phyloP scores from a whole-genome alignment of 345 rosid species.

The Lepidium sativum region DNA sequence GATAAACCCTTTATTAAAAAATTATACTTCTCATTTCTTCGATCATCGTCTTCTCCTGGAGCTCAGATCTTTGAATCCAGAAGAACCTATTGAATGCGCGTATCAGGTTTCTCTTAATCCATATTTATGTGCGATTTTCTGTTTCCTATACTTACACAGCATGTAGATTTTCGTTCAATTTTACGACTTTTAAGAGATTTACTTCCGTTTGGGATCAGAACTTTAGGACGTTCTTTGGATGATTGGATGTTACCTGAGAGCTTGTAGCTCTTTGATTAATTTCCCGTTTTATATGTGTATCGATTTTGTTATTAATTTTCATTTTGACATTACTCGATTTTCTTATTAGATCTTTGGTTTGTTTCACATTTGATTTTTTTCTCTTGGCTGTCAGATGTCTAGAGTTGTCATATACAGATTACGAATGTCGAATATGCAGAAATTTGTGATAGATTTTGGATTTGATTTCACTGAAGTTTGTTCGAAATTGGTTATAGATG shows the following conservation, averaged over 20 bases:
- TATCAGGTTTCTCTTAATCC: slow-evolving; percentile 16
- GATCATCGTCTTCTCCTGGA: slow-evolving; percentile 22
- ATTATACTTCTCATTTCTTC: neutral
- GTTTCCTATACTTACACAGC: neutral
- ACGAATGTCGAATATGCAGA: neutral
- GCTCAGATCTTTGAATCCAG: slow-evolving; percentile 25
- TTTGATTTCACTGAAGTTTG: neutral
- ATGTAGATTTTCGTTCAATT: neutral
- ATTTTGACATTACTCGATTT: neutral
- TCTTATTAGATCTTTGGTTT: neutral
- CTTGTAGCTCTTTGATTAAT: neutral
- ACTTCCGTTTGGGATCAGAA: slow-evolving; percentile 15
- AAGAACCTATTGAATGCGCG: neutral
- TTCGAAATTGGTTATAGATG: neutral
- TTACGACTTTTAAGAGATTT: neutral
- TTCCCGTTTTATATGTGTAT: neutral
- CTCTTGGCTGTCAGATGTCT: neutral
- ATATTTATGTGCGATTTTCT: neutral
- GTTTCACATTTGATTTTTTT: neutral
- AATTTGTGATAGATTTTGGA: neutral
- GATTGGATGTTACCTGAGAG: neutral
- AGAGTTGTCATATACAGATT: neutral
- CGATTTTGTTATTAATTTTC: neutral
- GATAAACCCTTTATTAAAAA: slow-evolving; percentile 22
- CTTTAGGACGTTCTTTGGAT: neutral